Percentiles rank a stretch among this genome's conserved stretches.
Evolutionary conservation across 2,329 filamentous ascomycete genomes (phyloP).

Genomic region (Fusarium staphyleae): DNA sequence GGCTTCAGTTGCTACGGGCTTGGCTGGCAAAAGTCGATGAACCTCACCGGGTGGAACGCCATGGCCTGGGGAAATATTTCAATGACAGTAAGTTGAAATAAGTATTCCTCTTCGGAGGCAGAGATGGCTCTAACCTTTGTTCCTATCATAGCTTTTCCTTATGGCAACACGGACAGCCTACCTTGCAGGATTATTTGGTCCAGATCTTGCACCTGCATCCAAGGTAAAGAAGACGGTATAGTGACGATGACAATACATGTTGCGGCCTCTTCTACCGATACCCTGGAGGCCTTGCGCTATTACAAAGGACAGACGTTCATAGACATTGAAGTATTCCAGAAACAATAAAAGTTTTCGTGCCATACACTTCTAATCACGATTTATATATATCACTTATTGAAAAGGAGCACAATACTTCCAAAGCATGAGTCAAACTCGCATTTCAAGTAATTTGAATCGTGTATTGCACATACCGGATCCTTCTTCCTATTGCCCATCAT

Average conservation of each 20-base stretch:
- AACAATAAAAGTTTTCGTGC: no score
- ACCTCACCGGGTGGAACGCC: slow-evolving; percentile 68
- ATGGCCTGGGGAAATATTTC: slow-evolving; percentile 78
- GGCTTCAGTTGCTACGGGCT: slow-evolving; percentile 65
- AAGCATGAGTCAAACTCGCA: slow-evolving; percentile 1
- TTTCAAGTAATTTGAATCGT: slow-evolving; percentile 17
- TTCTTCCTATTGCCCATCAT: slow-evolving; percentile 4
- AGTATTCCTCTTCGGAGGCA: background rate
- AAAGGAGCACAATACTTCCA: no score
- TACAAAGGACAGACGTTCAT: no score
- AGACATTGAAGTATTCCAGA: no score
- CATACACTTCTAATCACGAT: no score
- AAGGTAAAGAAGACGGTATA: slow-evolving; percentile 41
- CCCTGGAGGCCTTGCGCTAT: no score
- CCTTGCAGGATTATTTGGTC: slow-evolving; percentile 66
- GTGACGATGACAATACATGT: background rate
- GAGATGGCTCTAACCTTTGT: background rate
- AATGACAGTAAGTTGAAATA: slow-evolving; percentile 59
- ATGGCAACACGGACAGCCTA: slow-evolving; percentile 65
- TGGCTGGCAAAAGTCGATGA: slow-evolving; percentile 60
- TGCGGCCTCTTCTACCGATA: no score
- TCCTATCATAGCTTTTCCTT: slow-evolving; percentile 55
- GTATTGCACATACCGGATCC: slow-evolving; percentile 7
- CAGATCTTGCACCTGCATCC: slow-evolving; percentile 43
- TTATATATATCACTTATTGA: no score